These are phyloP conservation scores for Corinectria fuckeliana DNA, from an alignment of 2,329 filamentous ascomycete species.

Conservation along the genomic window DNA sequence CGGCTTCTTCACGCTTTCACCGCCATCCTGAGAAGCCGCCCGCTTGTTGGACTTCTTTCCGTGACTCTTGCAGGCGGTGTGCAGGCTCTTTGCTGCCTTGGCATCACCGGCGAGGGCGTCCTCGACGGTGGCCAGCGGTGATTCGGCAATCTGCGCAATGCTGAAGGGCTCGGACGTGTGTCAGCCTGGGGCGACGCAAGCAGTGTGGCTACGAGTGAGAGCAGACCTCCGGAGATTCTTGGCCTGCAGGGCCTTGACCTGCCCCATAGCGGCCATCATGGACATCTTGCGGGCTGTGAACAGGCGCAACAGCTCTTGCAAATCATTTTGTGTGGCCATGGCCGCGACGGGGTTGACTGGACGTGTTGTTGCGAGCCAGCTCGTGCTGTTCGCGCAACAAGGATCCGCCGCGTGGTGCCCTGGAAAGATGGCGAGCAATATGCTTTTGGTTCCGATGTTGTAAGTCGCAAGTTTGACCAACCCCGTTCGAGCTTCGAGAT, in stretches of 20 bases:
- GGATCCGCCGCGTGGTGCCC: not conserved
- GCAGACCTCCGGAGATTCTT: conserved; percentile 62
- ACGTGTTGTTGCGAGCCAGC: not conserved
- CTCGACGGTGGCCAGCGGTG: conserved; percentile 52
- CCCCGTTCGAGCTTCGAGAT: conserved; percentile 20
- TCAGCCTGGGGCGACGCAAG: not conserved
- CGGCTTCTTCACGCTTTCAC: conserved; percentile 39
- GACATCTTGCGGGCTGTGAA: conserved; percentile 64
- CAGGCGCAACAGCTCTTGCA: conserved; percentile 67
- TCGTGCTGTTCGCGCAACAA: not conserved
- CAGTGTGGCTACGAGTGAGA: no score
- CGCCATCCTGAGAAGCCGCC: conserved; percentile 31
- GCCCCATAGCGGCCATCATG: conserved; percentile 64
- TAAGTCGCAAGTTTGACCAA: conserved; percentile 22
- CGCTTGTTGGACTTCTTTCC: conserved; percentile 50
- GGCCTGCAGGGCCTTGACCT: conserved; percentile 63
- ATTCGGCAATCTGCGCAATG: conserved; percentile 62
- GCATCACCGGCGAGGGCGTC: conserved; percentile 52
- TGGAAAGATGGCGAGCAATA: not conserved
- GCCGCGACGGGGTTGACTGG: not conserved
- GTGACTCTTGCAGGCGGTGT: conserved; percentile 61
- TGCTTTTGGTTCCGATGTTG: conserved; percentile 19
- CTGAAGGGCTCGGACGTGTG: conserved; percentile 39
- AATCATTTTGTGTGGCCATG: conserved; percentile 64
- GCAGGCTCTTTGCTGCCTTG: conserved; percentile 58